Percentiles rank a stretch among this genome's conserved stretches.
Conservation (phyloP, 106 monocot species). For the Gastrodia elata region DNA sequence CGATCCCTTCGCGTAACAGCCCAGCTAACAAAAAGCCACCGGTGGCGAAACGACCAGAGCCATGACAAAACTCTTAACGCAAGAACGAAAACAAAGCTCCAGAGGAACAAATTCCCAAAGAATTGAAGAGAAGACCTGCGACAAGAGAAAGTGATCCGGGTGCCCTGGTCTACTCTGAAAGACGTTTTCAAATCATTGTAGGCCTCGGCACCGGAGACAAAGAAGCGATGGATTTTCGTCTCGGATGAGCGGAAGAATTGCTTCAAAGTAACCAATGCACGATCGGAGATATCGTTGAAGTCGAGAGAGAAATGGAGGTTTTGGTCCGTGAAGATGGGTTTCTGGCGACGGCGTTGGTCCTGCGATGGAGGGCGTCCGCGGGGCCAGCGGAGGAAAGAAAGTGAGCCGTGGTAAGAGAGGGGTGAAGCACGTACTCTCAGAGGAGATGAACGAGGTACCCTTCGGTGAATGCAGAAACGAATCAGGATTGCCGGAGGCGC, state of each 20-base stretch:
- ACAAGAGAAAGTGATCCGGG: conserved; percentile 64
- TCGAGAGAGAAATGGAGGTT: conserved; percentile 32
- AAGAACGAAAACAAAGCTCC: conserved; percentile 20
- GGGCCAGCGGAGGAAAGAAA: conserved; percentile 1
- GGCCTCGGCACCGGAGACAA: conserved; percentile 47
- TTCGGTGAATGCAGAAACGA: background rate
- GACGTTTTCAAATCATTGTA: conserved; percentile 45
- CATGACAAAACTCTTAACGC: conserved; percentile 22
- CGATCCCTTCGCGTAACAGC: conserved; percentile 57
- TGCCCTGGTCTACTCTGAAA: conserved; percentile 28
- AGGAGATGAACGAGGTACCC: background rate
- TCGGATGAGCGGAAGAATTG: conserved; percentile 14
- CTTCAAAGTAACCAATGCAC: conserved; percentile 11
- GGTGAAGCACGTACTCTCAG: background rate
- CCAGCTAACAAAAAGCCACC: conserved; percentile 13
- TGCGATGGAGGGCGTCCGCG: background rate
- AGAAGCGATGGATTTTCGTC: conserved; percentile 21
- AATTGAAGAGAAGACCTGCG: conserved; percentile 52
- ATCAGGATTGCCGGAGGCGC: background rate
- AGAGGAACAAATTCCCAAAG: conserved; percentile 29
- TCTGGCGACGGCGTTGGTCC: conserved; percentile 2
- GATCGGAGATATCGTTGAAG: conserved; percentile 20
- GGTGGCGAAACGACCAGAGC: conserved; percentile 15
- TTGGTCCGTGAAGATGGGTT: conserved; percentile 10
- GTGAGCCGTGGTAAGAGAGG: background rate